Evolutionary conservation across 73 alveolate genomes (phyloP).

Genomic region (Tetrahymena borealis): DNA sequence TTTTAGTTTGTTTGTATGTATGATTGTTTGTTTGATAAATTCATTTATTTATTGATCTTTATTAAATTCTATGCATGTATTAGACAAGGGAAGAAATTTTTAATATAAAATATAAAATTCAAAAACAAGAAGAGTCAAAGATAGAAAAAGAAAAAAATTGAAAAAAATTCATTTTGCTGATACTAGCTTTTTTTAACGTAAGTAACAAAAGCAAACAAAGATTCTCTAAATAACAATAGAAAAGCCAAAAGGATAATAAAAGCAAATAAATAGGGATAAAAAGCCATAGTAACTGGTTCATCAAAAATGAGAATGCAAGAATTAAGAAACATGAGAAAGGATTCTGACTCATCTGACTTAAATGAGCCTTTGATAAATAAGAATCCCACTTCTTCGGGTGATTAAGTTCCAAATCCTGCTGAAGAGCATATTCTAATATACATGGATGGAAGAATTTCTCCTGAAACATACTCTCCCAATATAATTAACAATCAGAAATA

Average conservation of each 20-base stretch:
- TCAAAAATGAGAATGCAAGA: background rate
- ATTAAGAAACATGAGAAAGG: background rate
- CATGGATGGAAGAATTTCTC: constrained; percentile 42
- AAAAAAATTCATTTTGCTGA: background rate
- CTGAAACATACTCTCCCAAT: constrained; percentile 30
- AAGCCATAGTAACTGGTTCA: background rate
- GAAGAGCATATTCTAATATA: constrained; percentile 30
- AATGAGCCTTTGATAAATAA: background rate
- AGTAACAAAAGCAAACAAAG: background rate
- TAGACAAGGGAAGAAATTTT: background rate
- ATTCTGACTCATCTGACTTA: background rate
- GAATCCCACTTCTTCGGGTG: background rate
- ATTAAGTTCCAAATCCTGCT: constrained; percentile 20
- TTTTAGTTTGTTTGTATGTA: too few relatives aligned
- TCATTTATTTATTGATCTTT: background rate
- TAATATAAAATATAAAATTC: background rate
- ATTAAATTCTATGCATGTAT: background rate
- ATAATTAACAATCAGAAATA: constrained; percentile 53
- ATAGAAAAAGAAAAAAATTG: background rate
- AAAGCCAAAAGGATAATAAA: background rate
- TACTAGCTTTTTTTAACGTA: background rate
- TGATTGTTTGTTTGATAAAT: background rate
- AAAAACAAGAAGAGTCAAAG: background rate
- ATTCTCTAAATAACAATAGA: background rate
- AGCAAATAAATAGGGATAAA: background rate